Evolutionary conservation across 805 yeast genomes (phyloP), one percentile per base, ranked within the genome.

Genomic region (Sugiyamaella valdiviana): DNA sequence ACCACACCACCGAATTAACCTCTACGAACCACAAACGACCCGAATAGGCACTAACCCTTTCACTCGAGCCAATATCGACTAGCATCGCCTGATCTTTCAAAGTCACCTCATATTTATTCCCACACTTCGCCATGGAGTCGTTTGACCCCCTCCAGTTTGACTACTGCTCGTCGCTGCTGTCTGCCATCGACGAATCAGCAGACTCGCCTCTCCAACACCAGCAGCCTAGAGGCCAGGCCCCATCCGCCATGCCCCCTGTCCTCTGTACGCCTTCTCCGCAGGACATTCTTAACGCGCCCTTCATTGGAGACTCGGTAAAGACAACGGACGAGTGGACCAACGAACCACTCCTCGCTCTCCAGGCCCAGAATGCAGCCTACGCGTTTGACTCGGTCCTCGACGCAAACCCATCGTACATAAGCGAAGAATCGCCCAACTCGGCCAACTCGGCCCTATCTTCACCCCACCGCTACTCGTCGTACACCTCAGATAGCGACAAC

Each of bases 151-250:
- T 51, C 32, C 40, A 39, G 15, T 52, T 54, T 38, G 56, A 52
- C n/a, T 52, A 55, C 48, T 56, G 60, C 48, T 50, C 53, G 45
- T 51, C 53, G 5, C 53, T 56, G 42, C 42, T 56, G 36, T 51
- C 42, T 24, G 49, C 57, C 6, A 42, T 56, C 44, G 48, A 53
- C 20, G 23, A 35, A 16, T 20, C 20, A 2, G 15, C 39, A 7
- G 40, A 43, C 22, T 16, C 20, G 15, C 21, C 24, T 9, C 24
- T n/a, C 26, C 40, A 32, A 16, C 14, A 16, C 24, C 21, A 42
- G 12, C 37, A 42, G 10, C 45, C 23, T n/a, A 16, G 24, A 24
- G 14, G 36, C 20, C 36, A 24, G 45, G 9, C 32, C 38, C 32
- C 38, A 16, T 36, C 46, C 6, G n/a, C 29, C 3, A 14, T 16